A percentile compares a stretch with the other conserved stretches of the same genome.
phyloP scores from a whole-genome alignment of 805 yeast species.

The Kluyveromyces lactis region DNA sequence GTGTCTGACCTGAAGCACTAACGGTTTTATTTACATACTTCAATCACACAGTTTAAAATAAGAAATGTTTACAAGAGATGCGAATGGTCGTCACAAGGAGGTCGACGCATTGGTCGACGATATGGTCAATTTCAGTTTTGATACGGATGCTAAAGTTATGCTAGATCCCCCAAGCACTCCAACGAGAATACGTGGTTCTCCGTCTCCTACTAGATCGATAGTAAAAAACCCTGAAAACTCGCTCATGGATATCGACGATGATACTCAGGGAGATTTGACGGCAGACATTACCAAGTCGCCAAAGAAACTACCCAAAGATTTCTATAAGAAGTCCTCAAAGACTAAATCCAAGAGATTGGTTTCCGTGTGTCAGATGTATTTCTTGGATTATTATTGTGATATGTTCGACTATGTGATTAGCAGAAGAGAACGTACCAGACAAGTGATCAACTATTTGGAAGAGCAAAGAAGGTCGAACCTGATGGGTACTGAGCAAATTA shows the following conservation, averaged over 20 bases:
- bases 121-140: slow-evolving; percentile 28
- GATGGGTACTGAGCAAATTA: slow-evolving; percentile 29
- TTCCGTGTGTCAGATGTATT: slow-evolving; percentile 88
- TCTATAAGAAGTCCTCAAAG: slow-evolving; percentile 49
- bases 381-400: slow-evolving; percentile 92
- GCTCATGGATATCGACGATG: slow-evolving; percentile 26
- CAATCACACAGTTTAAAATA: too few relatives aligned
- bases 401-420: slow-evolving; percentile 86
- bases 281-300: slow-evolving; percentile 27
- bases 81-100: slow-evolving; percentile 14
- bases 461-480: slow-evolving; percentile 20
- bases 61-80: slow-evolving; percentile 23
- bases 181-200: slow-evolving; percentile 15
- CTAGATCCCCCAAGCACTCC: slow-evolving; percentile 14
- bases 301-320: slow-evolving; percentile 35
- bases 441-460: slow-evolving; percentile 51
- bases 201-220: slow-evolving; percentile 26
- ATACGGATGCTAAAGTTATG: slow-evolving; percentile 9
- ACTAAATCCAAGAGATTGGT: slow-evolving; percentile 80
- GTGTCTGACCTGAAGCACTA: too few relatives aligned
- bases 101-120: slow-evolving; percentile 29
- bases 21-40: too few relatives aligned
- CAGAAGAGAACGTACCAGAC: slow-evolving; percentile 72
- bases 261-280: slow-evolving; percentile 12
- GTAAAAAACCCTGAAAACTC: slow-evolving; percentile 14